Base-by-base conservation (phyloP, 805 yeast genomes). In the Pichia phayaonensis region DNA sequence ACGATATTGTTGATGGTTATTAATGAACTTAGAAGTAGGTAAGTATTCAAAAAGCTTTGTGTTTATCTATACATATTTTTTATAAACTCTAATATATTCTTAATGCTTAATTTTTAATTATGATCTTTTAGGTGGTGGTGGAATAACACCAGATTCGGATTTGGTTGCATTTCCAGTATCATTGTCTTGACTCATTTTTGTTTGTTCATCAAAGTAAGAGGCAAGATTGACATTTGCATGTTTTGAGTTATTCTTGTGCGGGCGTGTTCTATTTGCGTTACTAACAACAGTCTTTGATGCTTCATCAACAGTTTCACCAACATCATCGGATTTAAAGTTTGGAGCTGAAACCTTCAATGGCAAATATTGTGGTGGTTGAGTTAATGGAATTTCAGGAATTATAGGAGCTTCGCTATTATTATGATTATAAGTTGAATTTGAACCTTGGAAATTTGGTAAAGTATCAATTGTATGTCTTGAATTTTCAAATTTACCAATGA, bases 1-100 rank as follows among this genome's bases (percentile, higher is more conserved):
- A 84, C 57, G 85, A 82, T 49, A 66, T 68, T 47, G 71, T 78
- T 24, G 72, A 70, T 46, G 40, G 40, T 18, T 36, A 15, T 26
- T 20, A 22, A 20, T 20, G 18, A 13, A 31, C 15, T 15, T 18
- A 29, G n/a, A 16, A 11, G 2, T 23, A 20, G 23, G 2, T 23
- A 20, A 23, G n/a, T 42, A 12, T 29, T 20, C 26, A 11, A 13
- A 20, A 29, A 42, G 20, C 27, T 23, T 23, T 22, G 11, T 34
- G 20, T 16, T 16, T 29, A 29, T 29, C 20, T 34, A n/a, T 34
- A 34, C 20, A 34, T 16, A 34, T n/a, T 34, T n/a, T 34, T 34
- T 16, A 16, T 16, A 34, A 34, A 16, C 20, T n/a, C 20, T 34
- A 34, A 34, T 16, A 34, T 34, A 34, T 34, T 34, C 8, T n/a